Evolutionary conservation across 495 filamentous ascomycete genomes (phyloP), one percentile per base, ranked within the genome.

Genomic region (Aspergillus saccharolyticus): DNA sequence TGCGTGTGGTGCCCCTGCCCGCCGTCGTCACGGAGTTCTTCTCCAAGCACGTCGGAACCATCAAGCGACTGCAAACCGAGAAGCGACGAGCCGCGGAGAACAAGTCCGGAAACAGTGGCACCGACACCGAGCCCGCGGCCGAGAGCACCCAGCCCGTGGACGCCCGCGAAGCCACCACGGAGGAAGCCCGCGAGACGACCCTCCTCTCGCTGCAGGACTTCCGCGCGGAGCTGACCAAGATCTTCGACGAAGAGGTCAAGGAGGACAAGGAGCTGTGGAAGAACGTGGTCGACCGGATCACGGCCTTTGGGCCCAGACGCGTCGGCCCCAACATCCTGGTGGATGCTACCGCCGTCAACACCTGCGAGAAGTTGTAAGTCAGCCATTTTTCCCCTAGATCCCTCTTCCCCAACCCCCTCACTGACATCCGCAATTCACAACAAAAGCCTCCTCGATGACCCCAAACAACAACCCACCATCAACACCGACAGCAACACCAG

Each of bases 281-380:
- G 56, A 81, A 83, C 49, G 78, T 89, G 7, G 82, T 96, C 25
- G 87, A 95, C 57, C 83, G 85, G 63, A 91, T 97, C 61, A 84
- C 83, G 19, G 87, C 91, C 0, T 99, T 99, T 72, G 94, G 95
- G 0, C 94, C 94, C 3, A 75, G 85, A 53, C 76, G 95, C 65
- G 83, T 83, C 17, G 95, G 94, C 0, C 90, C 94, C 5, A 99
- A 97, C 66, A 69, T 99, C 16, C 78, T 99, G 1, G 84, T 99
- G 54, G 94, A 97, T 74, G 79, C 81, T 8, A 97, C 92, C 3
- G 77, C 83, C 44, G 81, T 83, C 19, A 82, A 83, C 33, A 81
- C 85, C 17, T 93, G 89, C 70, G 79, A 85, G 22, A 88, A 85
- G 76, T 86, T 91, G 80, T 96, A 74, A 71, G 83, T 78, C 28